Percentiles rank a stretch among this genome's conserved stretches.
These are phyloP conservation scores for Alternaria triticimaculans DNA, from an alignment of 2,329 filamentous ascomycete species.

Conservation along the genomic window DNA sequence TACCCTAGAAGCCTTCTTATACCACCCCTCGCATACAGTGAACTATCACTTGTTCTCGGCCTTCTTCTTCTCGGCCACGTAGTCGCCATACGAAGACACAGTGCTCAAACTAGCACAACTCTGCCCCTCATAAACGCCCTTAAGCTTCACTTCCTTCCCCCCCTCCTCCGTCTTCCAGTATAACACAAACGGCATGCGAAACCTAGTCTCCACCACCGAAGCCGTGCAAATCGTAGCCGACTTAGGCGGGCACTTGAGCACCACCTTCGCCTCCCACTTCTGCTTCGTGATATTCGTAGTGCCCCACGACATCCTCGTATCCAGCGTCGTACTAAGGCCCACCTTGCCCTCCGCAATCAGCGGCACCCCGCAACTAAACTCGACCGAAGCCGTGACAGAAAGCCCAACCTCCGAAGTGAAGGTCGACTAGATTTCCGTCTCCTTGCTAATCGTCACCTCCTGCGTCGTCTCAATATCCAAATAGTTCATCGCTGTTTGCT, in stretches of 20 bases:
- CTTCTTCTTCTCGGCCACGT: too few species aligned
- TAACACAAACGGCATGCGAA: not conserved
- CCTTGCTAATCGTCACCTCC: not conserved
- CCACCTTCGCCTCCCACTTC: not conserved
- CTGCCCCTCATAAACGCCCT: not conserved
- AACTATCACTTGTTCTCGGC: too few species aligned
- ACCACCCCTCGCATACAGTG: too few species aligned
- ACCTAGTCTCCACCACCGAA: not conserved
- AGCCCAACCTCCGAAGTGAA: not conserved
- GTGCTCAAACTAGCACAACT: not conserved
- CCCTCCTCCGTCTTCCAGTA: not conserved
- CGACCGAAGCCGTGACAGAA: not conserved
- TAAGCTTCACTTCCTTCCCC: not conserved
- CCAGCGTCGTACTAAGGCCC: not conserved
- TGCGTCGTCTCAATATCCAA: not conserved
- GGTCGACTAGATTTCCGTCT: not conserved
- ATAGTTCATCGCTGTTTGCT: not conserved
- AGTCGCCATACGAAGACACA: not conserved
- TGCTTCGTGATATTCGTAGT: not conserved
- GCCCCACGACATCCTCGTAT: not conserved
- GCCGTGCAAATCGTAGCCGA: not conserved
- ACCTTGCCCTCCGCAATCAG: not conserved
- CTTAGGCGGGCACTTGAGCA: not conserved
- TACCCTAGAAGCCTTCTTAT: too few species aligned
- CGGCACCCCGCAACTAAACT: not conserved